These are phyloP conservation scores for Fusarium hostae DNA, from an alignment of 2,329 filamentous ascomycete species.

Conservation along the genomic window DNA sequence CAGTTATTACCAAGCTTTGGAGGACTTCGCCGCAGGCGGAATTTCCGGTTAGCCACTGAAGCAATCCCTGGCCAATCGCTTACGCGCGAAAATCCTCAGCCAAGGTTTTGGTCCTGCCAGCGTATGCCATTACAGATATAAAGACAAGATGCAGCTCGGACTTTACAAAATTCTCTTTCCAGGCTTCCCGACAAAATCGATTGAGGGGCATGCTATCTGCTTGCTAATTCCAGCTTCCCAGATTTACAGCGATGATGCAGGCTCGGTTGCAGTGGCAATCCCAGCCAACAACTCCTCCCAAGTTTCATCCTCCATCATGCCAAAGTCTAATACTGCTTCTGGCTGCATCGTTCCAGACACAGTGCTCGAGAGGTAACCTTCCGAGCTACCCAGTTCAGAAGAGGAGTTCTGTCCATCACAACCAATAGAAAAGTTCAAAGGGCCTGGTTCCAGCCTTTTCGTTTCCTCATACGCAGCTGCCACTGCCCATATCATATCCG, in stretches of 20 bases:
- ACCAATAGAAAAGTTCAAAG: not conserved
- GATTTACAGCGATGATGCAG: not conserved
- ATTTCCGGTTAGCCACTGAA: not conserved
- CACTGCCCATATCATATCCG: constrained; percentile 16
- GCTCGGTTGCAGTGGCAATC: not conserved
- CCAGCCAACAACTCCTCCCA: constrained; percentile 13
- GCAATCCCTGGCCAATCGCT: not conserved
- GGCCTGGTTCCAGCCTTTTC: not conserved
- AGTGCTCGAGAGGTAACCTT: constrained; percentile 6
- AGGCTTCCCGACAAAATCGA: not conserved
- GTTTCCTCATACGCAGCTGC: constrained; percentile 1
- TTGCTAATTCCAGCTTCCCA: not conserved
- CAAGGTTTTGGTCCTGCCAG: not conserved
- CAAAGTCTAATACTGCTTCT: not conserved
- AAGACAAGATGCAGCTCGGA: not conserved
- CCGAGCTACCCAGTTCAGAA: not conserved
- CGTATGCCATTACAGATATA: not conserved
- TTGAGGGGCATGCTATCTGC: too few relatives aligned
- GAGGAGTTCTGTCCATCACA: not conserved
- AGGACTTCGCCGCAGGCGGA: not conserved
- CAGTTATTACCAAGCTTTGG: not conserved
- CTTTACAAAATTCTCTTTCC: not conserved
- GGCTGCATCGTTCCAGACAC: not conserved
- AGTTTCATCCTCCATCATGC: not conserved
- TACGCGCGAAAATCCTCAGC: not conserved